Base-by-base conservation (phyloP, 2,329 filamentous ascomycete genomes). In the Aaosphaeria pasadenensis region DNA sequence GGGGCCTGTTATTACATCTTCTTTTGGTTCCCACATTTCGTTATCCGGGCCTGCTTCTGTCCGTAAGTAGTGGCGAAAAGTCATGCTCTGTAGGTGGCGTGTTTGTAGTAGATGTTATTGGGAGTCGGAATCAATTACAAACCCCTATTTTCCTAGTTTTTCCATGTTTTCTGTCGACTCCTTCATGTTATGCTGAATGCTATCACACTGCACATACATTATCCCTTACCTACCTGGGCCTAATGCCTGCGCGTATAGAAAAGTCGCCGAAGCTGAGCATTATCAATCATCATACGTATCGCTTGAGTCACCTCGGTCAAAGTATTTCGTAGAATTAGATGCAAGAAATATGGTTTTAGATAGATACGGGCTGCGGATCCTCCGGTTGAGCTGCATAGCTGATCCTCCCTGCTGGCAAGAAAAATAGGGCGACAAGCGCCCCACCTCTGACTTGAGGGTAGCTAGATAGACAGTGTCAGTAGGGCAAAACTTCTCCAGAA, bases 381-480 rank as follows among this genome's bases (percentile, higher is more conserved):
- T 63, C 72, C 2, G 75, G 75, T 46, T 68, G 71, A 5, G 71
- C 74, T 48, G 72, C 67, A 55, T 79, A 80, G 30, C 73, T 72
- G 46, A 83, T 82, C 33, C 79, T 68, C 1, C 79, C 79, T 0
- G 78, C 77, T 0, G 79, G 79, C 48, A 82, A 55, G 47, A 82
- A 82, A 60, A 81, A 81, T 39, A 82, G 60, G 5, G 78, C 77
- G 11, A 82, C 73, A 7, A 81, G 56, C 1, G 73, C 73, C 1
- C 78, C 79, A 4, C 72, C 72, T 9, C 78, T 65, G 11, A 77
- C 77, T 44, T 80, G 67, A 2, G 80, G 79, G 59, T 80, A 82
- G 62, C 60, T 63, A 4, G 13, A 29, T 35, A 4, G 2, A 17
- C 44, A 40, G 6, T 39, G 33, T 36, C 13, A 9, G 9, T 9